Evolutionary conservation across 441 rosid species (phyloP), one percentile per base, ranked within the genome.

Genomic region (Pelargonium myrrhifolium): DNA sequence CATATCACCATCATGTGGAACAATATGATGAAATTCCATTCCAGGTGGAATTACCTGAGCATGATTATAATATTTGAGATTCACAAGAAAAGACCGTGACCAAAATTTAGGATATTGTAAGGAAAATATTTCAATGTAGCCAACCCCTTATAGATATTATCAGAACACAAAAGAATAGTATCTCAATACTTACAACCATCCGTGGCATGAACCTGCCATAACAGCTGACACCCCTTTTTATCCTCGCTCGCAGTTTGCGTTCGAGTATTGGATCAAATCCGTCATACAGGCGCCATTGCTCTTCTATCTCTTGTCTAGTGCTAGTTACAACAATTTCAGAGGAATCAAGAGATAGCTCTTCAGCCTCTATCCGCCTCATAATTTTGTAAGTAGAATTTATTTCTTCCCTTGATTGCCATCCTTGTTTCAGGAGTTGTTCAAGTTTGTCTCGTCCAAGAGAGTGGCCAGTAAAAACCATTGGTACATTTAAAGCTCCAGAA

Each of bases 191-290:
- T 86, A 91, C 96, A 75, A 74, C 82, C 93, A 86, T 91, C 65
- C 89, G 89, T 76, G 97, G 96, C 97, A 86, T 91, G 76, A 77
- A 86, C 73, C 87, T 84, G 53, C 93, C 96, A 75, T 91, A 87
- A 72, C 92, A 85, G 83, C 92, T 86, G 69, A 90, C 97, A 69
- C 84, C 85, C 60, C 95, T 80, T 78, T 77, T 88, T 75, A 88
- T 84, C 82, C 97, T 85, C 21, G 89, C 97, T 76, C 95, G 73
- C 68, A 90, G 69, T 80, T 90, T 90, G 39, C 87, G 87, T 79
- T 88, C 94, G 71, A 90, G 65, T 49, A 90, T 78, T 14, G 92
- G 94, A 75, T 90, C 97, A 81, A 90, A 90, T 53, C 93, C 97
- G 81, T 90, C 87, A 83, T 90, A 90, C 77, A 90, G 72, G 49